Evolutionary conservation across 768 basidiomycete genomes (phyloP), one percentile per base, ranked within the genome.

Genomic region (Baorangia bicolor): DNA sequence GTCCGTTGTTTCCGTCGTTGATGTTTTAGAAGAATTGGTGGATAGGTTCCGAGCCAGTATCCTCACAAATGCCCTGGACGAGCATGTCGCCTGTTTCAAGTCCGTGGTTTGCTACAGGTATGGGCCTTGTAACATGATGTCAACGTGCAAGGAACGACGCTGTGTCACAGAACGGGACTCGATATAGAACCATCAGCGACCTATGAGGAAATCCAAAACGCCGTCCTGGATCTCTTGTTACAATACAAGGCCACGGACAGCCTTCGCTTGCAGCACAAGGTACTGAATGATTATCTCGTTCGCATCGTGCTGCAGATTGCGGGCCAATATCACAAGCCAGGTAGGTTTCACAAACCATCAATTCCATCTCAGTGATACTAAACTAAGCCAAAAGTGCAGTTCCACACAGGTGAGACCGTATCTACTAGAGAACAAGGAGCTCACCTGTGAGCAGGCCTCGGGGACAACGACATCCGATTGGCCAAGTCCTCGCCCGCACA

Each of bases 391-490:
- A 60, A 42, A 92, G 90, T 92, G 21, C 90, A 92, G 74, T 92
- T 92, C 68, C 90, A 92, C 63, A 91, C 88, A 9, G 90, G 70
- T 68, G 41, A 49, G 56, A 20, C 8, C 12, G 4, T 11, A 4
- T 34, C 2, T 31, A 11, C 4, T 14, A 16, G 23, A 14, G 11
- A 20, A 44, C 39, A n/a, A 20, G 18, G 11, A 44, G n/a, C 46
- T 50, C 40, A 51, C 16, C 8, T 40, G 27, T 20, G 44, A 27
- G 2, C 34, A 68, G 70, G 90, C 31, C 77, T 92, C 2, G 90
- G 90, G 6, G 90, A 92, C 61, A 82, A 79, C 54, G 87, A 92
- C 51, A 81, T 92, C 46, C 77, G 71, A 25, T 73, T 91, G 33
- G 61, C 73, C 20, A 76, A 74, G 8, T 77, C 86, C 1, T 85